phyloP scores from a whole-genome alignment of 176 grass and related monocot species.

The Hordeum marinum region DNA sequence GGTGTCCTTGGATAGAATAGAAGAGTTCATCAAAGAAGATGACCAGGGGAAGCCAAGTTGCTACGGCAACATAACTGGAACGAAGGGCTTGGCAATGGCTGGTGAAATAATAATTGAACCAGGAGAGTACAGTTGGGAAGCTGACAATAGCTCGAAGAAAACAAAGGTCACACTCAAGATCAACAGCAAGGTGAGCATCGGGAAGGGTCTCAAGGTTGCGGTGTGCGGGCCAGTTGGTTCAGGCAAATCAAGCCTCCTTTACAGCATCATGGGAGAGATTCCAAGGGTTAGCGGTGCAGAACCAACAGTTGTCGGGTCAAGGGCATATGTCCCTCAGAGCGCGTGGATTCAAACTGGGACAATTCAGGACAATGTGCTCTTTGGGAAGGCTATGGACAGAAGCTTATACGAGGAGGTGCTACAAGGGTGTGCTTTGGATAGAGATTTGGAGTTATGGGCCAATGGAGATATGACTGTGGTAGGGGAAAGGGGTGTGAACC shows the following conservation, averaged over 20 bases:
- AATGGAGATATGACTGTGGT: constrained; percentile 72
- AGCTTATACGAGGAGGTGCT: constrained; percentile 65
- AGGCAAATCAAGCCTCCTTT: constrained; percentile 82
- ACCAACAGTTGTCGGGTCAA: constrained; percentile 39
- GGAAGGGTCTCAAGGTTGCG: constrained; percentile 56
- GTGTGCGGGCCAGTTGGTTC: constrained; percentile 82
- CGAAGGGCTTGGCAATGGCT: background rate
- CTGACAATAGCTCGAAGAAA: constrained; percentile 44
- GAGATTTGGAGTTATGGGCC: constrained; percentile 61
- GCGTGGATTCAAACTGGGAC: constrained; percentile 86
- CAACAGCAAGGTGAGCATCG: constrained; percentile 50
- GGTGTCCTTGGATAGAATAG: constrained; percentile 73
- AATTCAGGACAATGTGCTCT: constrained; percentile 74
- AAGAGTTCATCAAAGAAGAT: constrained; percentile 67
- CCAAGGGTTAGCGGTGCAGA: constrained; percentile 48
- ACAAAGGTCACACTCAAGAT: constrained; percentile 57
- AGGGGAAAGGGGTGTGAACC: constrained; percentile 77
- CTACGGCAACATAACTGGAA: background rate
- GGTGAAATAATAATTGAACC: constrained; percentile 52
- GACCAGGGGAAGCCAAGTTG: constrained; percentile 38
- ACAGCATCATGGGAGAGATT: constrained; percentile 74
- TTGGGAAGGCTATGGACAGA: constrained; percentile 69
- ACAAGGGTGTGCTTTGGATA: constrained; percentile 74
- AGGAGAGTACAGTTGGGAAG: constrained; percentile 63
- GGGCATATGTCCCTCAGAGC: constrained; percentile 64